phyloP scores from a whole-genome alignment of 2,329 filamentous ascomycete genomes.

The Pseudocercospora pini-densiflorae region DNA sequence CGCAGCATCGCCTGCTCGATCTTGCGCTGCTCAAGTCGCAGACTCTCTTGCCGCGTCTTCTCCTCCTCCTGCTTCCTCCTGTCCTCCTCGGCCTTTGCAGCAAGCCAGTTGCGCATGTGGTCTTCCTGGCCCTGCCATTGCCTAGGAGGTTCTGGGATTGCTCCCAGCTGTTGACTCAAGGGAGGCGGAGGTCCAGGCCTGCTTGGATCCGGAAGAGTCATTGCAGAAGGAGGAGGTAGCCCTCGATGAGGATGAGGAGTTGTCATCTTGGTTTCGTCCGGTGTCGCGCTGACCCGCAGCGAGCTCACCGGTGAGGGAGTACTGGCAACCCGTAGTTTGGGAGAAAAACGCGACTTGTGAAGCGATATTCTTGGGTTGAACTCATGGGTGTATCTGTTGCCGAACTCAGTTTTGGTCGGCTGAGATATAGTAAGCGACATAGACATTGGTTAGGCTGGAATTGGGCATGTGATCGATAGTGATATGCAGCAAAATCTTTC shows the following conservation, averaged over 20 bases:
- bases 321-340: conserved; percentile 45
- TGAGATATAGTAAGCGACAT: conserved; percentile 59
- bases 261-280: conserved; percentile 48
- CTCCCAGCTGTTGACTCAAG: conserved; percentile 41
- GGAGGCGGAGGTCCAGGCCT: conserved; percentile 43
- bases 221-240: conserved; percentile 57
- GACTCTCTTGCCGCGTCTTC: conserved; percentile 55
- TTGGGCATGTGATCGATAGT: conserved; percentile 31
- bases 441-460: conserved; percentile 27
- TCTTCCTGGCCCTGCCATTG: conserved; percentile 58
- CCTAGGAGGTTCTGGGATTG: conserved; percentile 49
- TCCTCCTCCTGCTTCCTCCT: conserved; percentile 59
- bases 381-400: conserved; percentile 54
- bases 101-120: conserved; percentile 57
- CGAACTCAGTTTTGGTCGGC: conserved; percentile 53
- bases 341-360: conserved; percentile 46
- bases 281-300: conserved; percentile 47
- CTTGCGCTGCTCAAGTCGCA: conserved; percentile 56
- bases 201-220: conserved; percentile 56
- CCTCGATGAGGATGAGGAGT: conserved; percentile 59
- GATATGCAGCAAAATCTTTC: conserved; percentile 12
- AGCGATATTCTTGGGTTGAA: conserved; percentile 48
- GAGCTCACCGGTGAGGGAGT: conserved; percentile 41
- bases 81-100: conserved; percentile 57
- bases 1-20: conserved; percentile 59